These are phyloP conservation scores for Agaricus subrufescens DNA, from an alignment of 768 basidiomycete species.

Conservation along the genomic window DNA sequence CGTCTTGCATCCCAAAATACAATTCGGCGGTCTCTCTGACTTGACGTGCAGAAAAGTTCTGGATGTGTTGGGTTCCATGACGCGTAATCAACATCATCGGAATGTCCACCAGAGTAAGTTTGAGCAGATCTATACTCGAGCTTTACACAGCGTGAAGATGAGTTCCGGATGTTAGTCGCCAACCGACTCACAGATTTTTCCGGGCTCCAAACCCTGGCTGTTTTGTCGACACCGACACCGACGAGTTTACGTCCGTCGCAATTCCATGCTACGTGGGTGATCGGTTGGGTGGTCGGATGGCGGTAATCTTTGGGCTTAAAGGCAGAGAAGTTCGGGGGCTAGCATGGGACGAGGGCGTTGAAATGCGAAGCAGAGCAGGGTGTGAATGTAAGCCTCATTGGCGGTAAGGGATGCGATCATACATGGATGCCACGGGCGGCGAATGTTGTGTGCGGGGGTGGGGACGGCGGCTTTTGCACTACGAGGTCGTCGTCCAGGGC, in stretches of 20 bases:
- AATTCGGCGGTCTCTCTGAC: conserved; percentile 68
- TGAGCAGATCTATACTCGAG: conserved; percentile 67
- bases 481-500: conserved; percentile 44
- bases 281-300: conserved; percentile 56
- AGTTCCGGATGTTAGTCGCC: not conserved
- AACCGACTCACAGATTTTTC: conserved; percentile 62
- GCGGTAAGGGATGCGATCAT: conserved; percentile 25
- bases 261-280: conserved; percentile 80
- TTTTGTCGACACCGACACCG: conserved; percentile 78
- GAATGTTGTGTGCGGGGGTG: conserved; percentile 70
- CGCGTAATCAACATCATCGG: conserved; percentile 76
- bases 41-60: conserved; percentile 76
- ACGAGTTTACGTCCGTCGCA: conserved; percentile 80
- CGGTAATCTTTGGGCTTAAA: conserved; percentile 76
- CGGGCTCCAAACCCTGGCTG: conserved; percentile 71
- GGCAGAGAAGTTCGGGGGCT: conserved; percentile 78
- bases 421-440: conserved; percentile 70
- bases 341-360: conserved; percentile 14
- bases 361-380: not conserved
- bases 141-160: conserved; percentile 25
- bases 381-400: conserved; percentile 14
- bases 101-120: conserved; percentile 65
- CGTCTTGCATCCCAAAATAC: conserved; percentile 86
- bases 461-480: conserved; percentile 62
- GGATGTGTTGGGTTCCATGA: conserved; percentile 86